Percentiles rank a stretch among this genome's conserved stretches.
These are phyloP conservation scores for Sanghuangporus baumii DNA, from an alignment of 1,284 basidiomycete genomes.

Conservation along the genomic window DNA sequence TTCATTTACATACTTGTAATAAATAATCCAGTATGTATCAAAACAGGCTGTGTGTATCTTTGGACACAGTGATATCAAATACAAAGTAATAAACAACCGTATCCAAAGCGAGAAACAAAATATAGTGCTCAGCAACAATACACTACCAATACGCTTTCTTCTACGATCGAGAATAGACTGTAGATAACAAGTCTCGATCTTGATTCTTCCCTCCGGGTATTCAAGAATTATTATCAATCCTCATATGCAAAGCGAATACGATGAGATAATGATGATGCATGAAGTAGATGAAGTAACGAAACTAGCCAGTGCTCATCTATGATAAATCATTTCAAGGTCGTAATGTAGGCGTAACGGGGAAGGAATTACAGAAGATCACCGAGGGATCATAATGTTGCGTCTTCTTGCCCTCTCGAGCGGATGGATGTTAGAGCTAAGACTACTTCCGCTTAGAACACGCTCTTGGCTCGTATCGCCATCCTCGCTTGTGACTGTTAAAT, in stretches of 20 bases:
- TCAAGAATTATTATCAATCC: no score
- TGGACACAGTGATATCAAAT: background rate
- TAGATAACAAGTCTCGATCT: no score
- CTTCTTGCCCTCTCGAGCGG: conserved; percentile 13
- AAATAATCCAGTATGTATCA: no score
- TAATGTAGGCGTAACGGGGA: background rate
- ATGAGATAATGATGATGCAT: no score
- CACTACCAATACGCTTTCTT: background rate
- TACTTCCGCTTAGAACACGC: background rate
- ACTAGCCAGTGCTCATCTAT: background rate
- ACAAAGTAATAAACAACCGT: background rate
- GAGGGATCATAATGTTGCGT: conserved; percentile 6
- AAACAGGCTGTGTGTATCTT: background rate
- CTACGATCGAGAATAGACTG: no score
- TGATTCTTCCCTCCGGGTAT: no score
- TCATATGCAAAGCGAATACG: no score
- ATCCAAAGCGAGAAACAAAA: background rate
- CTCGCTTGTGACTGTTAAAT: background rate
- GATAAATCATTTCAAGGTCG: background rate
- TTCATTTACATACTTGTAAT: no score
- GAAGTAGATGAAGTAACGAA: background rate
- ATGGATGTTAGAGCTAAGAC: conserved; percentile 3
- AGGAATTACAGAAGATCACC: background rate
- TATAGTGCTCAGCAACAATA: background rate
- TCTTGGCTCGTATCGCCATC: conserved; percentile 4